Percentiles rank a stretch among this genome's conserved stretches.
Evolutionary conservation across 2,329 filamentous ascomycete species (phyloP).

Genomic region (Fusarium napiforme): DNA sequence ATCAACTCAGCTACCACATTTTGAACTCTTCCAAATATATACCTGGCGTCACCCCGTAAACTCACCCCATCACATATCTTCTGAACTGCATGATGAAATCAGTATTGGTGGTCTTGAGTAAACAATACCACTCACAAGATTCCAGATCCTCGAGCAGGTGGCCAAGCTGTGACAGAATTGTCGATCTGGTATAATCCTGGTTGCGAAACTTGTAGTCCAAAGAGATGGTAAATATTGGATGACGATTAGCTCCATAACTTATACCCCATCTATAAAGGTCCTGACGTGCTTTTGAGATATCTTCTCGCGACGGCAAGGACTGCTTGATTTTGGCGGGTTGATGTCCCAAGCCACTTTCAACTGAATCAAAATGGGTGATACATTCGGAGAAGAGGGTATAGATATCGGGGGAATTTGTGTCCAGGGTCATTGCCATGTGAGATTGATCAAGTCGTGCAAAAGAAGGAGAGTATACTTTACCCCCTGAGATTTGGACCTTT

Average conservation of each 20-base stretch:
- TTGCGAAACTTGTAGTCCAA: slow-evolving; percentile 32
- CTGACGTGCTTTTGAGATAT: slow-evolving; percentile 3
- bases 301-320: not conserved
- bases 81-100: not conserved
- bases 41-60: slow-evolving; percentile 1
- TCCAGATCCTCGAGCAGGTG: slow-evolving; percentile 21
- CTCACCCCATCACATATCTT: slow-evolving; percentile 1
- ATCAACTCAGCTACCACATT: slow-evolving; percentile 14
- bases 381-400: slow-evolving; percentile 15
- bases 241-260: slow-evolving; percentile 14
- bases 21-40: slow-evolving; percentile 8
- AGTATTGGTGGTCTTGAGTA: not conserved
- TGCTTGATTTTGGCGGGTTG: not conserved
- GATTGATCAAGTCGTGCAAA: not conserved
- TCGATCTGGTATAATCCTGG: slow-evolving; percentile 9
- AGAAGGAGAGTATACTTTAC: not conserved
- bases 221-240: slow-evolving; percentile 11
- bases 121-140: slow-evolving; percentile 6
- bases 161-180: slow-evolving; percentile 6
- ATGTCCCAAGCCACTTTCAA: not conserved
- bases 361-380: not conserved
- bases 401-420: not conserved
- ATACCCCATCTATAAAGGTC: slow-evolving; percentile 19
- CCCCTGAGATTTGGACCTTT: not conserved
- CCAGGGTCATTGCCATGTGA: not conserved